Evolutionary conservation across 768 basidiomycete genomes (phyloP).

Genomic region (Suillus subalutaceus): DNA sequence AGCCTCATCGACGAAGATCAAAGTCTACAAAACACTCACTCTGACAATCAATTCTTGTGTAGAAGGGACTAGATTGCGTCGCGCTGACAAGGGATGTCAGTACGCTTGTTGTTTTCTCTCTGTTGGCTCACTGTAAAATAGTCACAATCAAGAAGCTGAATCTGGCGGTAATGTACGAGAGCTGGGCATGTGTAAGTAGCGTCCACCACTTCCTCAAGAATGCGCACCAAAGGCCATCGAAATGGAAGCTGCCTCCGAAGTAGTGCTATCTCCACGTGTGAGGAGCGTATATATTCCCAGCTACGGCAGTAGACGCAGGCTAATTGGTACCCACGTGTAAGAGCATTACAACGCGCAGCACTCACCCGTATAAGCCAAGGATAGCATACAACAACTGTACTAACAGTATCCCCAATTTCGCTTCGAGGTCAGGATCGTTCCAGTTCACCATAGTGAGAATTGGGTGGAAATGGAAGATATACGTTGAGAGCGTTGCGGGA

Average conservation of each 20-base stretch:
- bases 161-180: not conserved
- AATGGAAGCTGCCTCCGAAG: not conserved
- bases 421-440: not conserved
- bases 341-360: not conserved
- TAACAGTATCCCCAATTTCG: not conserved
- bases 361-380: slow-evolving; percentile 1
- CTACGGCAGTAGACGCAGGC: not conserved
- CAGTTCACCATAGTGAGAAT: not conserved
- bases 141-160: not conserved
- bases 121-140: not conserved
- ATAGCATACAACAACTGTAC: not conserved
- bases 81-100: not conserved
- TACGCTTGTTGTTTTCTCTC: not conserved
- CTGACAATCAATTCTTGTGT: not conserved
- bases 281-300: slow-evolving; percentile 5
- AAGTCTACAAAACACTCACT: not conserved
- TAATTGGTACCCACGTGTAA: too few species aligned
- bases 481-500: not conserved
- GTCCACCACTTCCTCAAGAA: not conserved
- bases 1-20: not conserved
- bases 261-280: not conserved
- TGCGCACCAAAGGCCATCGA: slow-evolving; percentile 4
- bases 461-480: not conserved
- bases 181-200: not conserved
- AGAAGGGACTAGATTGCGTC: not conserved